These are phyloP conservation scores for Paraglomus brasilianum DNA, from an alignment of 192 early-diverging fungal genomes.

Conservation along the genomic window DNA sequence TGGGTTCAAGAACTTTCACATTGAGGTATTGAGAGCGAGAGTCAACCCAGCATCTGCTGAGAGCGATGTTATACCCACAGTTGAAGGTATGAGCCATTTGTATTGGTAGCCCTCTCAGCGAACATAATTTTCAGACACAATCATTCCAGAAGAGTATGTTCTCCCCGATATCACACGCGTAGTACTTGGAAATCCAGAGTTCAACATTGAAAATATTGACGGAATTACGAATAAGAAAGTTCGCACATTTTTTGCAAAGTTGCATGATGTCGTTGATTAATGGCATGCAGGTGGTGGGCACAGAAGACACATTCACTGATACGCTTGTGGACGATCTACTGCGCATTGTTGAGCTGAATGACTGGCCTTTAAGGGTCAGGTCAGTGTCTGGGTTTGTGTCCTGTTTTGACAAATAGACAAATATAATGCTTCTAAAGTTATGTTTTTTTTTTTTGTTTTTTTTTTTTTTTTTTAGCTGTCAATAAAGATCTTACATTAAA, in stretches of 20 bases:
- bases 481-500: neutral
- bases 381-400: neutral
- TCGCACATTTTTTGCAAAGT: constrained; percentile 6
- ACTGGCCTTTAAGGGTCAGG: constrained; percentile 8
- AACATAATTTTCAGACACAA: constrained; percentile 19
- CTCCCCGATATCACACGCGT: neutral
- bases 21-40: constrained; percentile 18
- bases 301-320: constrained; percentile 20
- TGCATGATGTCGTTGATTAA: constrained; percentile 16
- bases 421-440: no score
- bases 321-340: constrained; percentile 18
- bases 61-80: constrained; percentile 9
- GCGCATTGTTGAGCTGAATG: neutral
- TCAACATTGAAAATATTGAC: neutral
- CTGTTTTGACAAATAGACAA: no score
- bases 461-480: no score
- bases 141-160: neutral
- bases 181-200: neutral
- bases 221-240: constrained; percentile 9
- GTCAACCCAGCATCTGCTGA: constrained; percentile 10
- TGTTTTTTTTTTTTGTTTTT: no score
- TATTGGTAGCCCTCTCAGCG: neutral
- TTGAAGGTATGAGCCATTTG: constrained; percentile 25
- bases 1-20: neutral
- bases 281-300: neutral